Conservation (phyloP, 208 protist genomes). For the Willaertia magna region DNA sequence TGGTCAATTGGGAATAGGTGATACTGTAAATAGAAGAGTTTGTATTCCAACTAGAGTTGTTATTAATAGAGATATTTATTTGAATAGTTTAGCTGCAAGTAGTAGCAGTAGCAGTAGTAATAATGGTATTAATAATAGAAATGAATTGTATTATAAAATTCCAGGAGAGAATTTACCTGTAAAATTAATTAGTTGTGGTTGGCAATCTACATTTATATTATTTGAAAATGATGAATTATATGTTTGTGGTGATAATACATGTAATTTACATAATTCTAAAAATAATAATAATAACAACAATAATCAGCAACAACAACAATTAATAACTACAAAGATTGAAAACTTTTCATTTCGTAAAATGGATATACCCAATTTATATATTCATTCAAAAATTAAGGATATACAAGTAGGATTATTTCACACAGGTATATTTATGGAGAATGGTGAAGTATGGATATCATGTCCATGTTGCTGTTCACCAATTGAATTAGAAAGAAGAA, state of each 20-base stretch:
- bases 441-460: background rate
- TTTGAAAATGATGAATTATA: background rate
- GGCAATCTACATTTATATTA: background rate
- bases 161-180: background rate
- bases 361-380: background rate
- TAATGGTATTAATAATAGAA: no score
- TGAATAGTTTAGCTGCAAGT: background rate
- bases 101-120: background rate
- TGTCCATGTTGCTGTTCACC: background rate
- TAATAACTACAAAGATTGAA: background rate
- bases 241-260: background rate
- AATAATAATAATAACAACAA: background rate
- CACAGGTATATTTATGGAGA: background rate
- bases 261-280: background rate
- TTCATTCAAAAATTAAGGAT: background rate
- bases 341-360: background rate
- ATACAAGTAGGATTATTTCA: background rate
- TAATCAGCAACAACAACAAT: background rate
- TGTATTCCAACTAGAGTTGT: background rate
- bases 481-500: background rate
- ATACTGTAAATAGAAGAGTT: background rate
- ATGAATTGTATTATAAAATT: no score
- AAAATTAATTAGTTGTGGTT: background rate
- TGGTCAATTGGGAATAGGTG: background rate
- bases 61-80: background rate